Conservation (phyloP, 768 basidiomycete genomes). For the Pleurotus eryngii region DNA sequence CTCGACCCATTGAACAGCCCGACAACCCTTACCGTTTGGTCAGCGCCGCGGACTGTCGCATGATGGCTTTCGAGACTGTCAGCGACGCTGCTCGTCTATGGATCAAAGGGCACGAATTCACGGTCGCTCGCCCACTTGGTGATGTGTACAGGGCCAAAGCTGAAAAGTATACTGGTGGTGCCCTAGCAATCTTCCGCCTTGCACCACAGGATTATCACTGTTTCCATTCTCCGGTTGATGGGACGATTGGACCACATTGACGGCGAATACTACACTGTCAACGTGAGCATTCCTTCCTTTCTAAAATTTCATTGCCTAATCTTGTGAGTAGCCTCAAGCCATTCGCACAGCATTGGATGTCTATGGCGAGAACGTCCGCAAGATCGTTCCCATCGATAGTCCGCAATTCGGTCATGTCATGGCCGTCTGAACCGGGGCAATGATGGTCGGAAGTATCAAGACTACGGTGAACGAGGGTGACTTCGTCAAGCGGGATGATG, state of each 20-base stretch:
- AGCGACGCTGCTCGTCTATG: constrained; percentile 84
- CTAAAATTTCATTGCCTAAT: neutral
- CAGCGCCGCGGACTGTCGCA: constrained; percentile 89
- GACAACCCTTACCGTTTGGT: constrained; percentile 79
- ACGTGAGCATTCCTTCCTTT: constrained; percentile 43
- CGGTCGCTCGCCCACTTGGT: constrained; percentile 74
- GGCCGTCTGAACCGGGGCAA: constrained; percentile 88
- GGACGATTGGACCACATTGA: constrained; percentile 76
- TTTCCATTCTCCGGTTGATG: constrained; percentile 86
- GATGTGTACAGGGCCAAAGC: constrained; percentile 69
- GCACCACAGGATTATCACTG: constrained; percentile 97
- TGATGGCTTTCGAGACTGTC: constrained; percentile 90
- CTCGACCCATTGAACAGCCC: constrained; percentile 70
- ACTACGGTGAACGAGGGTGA: constrained; percentile 85
- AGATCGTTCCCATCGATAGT: constrained; percentile 89
- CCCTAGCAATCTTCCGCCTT: constrained; percentile 86
- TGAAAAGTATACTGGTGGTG: constrained; percentile 74
- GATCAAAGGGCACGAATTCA: constrained; percentile 98
- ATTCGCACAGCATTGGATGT: constrained; percentile 88
- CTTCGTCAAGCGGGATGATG: constrained; percentile 75
- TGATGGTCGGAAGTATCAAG: constrained; percentile 93
- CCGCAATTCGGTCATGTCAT: constrained; percentile 89
- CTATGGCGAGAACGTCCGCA: constrained; percentile 91
- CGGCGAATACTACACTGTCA: constrained; percentile 97
- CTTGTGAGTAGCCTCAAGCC: constrained; percentile 71